Percentiles rank a stretch among this genome's conserved stretches.
Conservation (phyloP, 495 filamentous ascomycete genomes). For the Daldinia vernicosa region DNA sequence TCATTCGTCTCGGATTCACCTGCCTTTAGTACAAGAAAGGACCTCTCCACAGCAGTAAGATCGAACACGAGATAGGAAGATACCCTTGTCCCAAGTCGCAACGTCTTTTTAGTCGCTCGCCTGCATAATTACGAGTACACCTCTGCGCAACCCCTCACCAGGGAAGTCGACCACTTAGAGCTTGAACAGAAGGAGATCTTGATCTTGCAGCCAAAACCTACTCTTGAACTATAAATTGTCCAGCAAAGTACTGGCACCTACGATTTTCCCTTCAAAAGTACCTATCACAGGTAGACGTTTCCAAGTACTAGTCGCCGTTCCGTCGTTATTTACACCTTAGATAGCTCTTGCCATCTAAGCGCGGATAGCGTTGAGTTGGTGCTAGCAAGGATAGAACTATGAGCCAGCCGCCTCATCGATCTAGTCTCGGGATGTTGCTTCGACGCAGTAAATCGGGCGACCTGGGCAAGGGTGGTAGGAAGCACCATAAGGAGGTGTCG, state of each 20-base stretch:
- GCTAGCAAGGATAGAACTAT: slow-evolving; percentile 48
- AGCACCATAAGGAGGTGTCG: slow-evolving; percentile 69
- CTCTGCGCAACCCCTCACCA: slow-evolving; percentile 20
- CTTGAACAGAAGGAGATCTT: slow-evolving; percentile 24
- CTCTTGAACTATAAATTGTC: slow-evolving; percentile 16
- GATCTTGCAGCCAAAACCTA: slow-evolving; percentile 33
- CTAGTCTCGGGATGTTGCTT: slow-evolving; percentile 72
- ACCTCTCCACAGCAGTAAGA: slow-evolving; percentile 18
- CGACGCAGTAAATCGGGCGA: slow-evolving; percentile 84
- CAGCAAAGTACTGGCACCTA: slow-evolving; percentile 19
- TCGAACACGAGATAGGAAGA: slow-evolving; percentile 31
- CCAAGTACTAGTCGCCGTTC: slow-evolving; percentile 21
- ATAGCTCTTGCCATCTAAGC: slow-evolving; percentile 12
- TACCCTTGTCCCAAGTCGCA: slow-evolving; percentile 15
- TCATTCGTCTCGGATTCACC: slow-evolving; percentile 26
- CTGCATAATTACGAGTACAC: slow-evolving; percentile 23
- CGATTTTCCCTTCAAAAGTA: slow-evolving; percentile 8
- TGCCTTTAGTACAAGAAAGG: slow-evolving; percentile 17
- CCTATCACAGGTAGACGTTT: slow-evolving; percentile 14
- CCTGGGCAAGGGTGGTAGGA: slow-evolving; percentile 71
- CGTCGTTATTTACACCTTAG: slow-evolving; percentile 25
- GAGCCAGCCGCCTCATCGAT: slow-evolving; percentile 59
- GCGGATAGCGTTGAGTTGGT: slow-evolving; percentile 36
- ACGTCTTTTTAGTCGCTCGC: slow-evolving; percentile 11
- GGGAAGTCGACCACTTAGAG: slow-evolving; percentile 2